A percentile compares a stretch with the other conserved stretches of the same genome.
Evolutionary conservation across 1,284 basidiomycete species (phyloP).

Genomic region (Hemileia vastatrix): DNA sequence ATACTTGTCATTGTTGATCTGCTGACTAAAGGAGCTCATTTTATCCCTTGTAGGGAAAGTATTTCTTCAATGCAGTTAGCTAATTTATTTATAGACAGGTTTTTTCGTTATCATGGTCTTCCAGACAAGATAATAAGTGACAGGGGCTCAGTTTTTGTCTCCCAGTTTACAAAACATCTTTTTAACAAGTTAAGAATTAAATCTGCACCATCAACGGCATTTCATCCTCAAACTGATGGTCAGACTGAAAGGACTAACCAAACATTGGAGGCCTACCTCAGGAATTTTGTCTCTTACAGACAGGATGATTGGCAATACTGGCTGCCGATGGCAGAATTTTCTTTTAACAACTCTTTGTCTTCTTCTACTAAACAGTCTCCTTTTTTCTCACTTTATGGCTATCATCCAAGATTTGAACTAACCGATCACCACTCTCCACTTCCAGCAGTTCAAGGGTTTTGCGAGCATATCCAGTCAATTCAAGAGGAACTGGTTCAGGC

Average conservation of each 20-base stretch:
- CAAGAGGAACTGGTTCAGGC: background rate
- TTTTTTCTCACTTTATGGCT: slow-evolving; percentile 47
- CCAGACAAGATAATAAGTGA: slow-evolving; percentile 3
- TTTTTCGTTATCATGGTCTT: slow-evolving; percentile 9
- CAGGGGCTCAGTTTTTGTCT: background rate
- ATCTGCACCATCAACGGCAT: slow-evolving; percentile 1
- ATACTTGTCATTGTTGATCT: slow-evolving; percentile 48
- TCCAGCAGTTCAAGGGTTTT: background rate
- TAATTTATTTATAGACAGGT: background rate
- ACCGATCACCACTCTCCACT: background rate
- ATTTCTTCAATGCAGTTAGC: background rate
- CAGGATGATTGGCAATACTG: slow-evolving; percentile 22
- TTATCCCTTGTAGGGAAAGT: slow-evolving; percentile 29
- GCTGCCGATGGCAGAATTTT: slow-evolving; percentile 40
- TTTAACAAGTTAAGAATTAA: background rate
- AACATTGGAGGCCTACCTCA: slow-evolving; percentile 27
- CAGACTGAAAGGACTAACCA: slow-evolving; percentile 3
- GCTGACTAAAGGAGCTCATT: slow-evolving; percentile 47
- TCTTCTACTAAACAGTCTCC: slow-evolving; percentile 42
- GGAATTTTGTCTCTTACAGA: slow-evolving; percentile 25
- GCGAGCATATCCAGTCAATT: background rate
- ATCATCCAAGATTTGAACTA: slow-evolving; percentile 35
- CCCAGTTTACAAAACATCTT: background rate
- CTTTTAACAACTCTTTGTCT: slow-evolving; percentile 40
- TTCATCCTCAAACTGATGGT: slow-evolving; percentile 3